Conservation (phyloP, 1,284 basidiomycete species). For the Rhodotorula sp. region DNA sequence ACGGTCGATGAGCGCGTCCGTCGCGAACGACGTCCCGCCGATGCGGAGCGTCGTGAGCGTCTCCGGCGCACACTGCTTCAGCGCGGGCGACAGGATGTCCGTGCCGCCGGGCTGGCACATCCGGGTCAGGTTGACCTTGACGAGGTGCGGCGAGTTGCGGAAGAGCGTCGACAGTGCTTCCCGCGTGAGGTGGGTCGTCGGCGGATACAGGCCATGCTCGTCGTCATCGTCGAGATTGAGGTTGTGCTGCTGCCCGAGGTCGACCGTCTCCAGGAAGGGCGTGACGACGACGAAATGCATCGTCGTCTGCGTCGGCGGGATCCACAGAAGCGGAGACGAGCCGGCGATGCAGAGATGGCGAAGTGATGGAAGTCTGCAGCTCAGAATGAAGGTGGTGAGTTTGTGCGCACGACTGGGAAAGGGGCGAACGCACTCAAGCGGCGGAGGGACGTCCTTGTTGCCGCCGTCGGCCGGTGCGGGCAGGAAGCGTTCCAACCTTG, state of each 20-base stretch:
- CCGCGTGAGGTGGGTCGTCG: not conserved
- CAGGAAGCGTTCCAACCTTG: no score
- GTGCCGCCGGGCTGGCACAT: not conserved
- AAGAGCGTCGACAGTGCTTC: conserved; percentile 16
- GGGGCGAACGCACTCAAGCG: conserved; percentile 8
- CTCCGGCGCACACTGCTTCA: not conserved
- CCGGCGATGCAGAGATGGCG: conserved; percentile 7
- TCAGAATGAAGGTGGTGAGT: no score
- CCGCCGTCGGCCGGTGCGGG: not conserved
- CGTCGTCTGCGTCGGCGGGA: conserved; percentile 1
- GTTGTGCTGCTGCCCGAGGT: not conserved
- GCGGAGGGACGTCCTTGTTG: conserved; percentile 9
- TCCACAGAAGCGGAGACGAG: conserved; percentile 12
- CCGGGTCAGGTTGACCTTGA: conserved; percentile 11
- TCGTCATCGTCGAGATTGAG: not conserved
- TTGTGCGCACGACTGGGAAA: not conserved
- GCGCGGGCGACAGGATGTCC: conserved; percentile 4
- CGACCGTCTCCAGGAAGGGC: not conserved
- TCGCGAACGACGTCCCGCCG: conserved; percentile 13
- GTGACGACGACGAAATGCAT: conserved; percentile 11
- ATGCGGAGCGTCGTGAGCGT: conserved; percentile 11
- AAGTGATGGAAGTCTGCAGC: not conserved
- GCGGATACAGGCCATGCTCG: not conserved
- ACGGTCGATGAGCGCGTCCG: conserved; percentile 13
- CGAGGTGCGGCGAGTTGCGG: conserved; percentile 11